phyloP scores from a whole-genome alignment of 768 basidiomycete species.

The Podaxis carcinomalis region DNA sequence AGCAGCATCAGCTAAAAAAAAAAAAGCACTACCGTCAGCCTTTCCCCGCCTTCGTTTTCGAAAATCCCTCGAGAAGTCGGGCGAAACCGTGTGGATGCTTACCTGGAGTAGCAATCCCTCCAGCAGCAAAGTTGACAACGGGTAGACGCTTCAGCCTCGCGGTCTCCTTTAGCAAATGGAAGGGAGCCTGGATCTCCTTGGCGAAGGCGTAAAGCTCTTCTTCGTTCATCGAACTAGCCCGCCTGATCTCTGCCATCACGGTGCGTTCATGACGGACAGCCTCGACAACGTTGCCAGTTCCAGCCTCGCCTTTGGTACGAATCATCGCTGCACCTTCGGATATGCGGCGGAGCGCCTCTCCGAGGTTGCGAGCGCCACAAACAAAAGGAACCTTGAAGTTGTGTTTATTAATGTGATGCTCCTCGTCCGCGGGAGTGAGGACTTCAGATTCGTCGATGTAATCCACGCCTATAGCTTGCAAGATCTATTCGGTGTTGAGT shows the following conservation, averaged over 20 bases:
- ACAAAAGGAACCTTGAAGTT: constrained; percentile 94
- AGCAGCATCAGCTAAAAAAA: constrained; percentile 78
- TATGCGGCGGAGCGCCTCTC: constrained; percentile 94
- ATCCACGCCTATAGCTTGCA: constrained; percentile 92
- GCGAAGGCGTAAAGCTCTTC: constrained; percentile 93
- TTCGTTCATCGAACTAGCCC: constrained; percentile 84
- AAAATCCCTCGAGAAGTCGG: neutral
- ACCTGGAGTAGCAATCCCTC: constrained; percentile 91
- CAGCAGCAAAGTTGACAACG: constrained; percentile 96
- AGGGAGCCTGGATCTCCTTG: constrained; percentile 90
- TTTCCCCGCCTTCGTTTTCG: neutral
- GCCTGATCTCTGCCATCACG: constrained; percentile 80
- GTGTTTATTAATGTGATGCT: constrained; percentile 97
- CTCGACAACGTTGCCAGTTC: constrained; percentile 87
- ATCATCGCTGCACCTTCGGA: constrained; percentile 98
- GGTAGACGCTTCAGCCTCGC: constrained; percentile 91
- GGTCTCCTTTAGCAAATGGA: constrained; percentile 93
- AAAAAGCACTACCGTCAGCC: neutral
- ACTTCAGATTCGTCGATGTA: constrained; percentile 97
- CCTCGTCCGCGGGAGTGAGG: constrained; percentile 92
- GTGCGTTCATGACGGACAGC: constrained; percentile 91
- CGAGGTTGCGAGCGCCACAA: constrained; percentile 91
- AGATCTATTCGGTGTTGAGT: constrained; percentile 49
- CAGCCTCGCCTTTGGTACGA: constrained; percentile 93
- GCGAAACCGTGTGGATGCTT: constrained; percentile 14